phyloP scores from a whole-genome alignment of 1,139 yeast species.

The Diutina mesorugosa region DNA sequence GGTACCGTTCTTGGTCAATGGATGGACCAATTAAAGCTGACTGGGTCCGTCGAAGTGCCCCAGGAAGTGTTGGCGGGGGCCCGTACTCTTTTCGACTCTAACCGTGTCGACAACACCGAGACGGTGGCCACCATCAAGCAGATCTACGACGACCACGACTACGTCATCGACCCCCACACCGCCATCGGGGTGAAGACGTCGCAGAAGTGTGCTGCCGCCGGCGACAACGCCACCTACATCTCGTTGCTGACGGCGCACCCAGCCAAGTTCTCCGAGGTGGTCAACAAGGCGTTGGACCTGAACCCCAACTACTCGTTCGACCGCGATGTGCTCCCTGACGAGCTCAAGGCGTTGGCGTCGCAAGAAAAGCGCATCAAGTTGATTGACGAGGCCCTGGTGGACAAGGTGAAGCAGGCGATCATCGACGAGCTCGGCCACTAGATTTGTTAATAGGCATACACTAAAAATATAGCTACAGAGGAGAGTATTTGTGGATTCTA shows the following conservation, averaged over 20 bases:
- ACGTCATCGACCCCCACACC: slow-evolving; percentile 91
- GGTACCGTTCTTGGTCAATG: slow-evolving; percentile 60
- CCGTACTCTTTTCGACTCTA: slow-evolving; percentile 57
- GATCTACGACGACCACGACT: slow-evolving; percentile 45
- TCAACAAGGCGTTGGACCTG: slow-evolving; percentile 58
- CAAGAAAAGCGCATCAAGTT: slow-evolving; percentile 67
- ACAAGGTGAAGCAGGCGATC: slow-evolving; percentile 61
- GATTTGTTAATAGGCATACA: neutral
- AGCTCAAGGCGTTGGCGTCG: slow-evolving; percentile 57
- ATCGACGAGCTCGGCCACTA: slow-evolving; percentile 34
- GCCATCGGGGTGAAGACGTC: slow-evolving; percentile 88
- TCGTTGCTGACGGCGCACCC: slow-evolving; percentile 97
- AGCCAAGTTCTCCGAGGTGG: slow-evolving; percentile 95
- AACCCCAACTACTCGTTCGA: slow-evolving; percentile 74
- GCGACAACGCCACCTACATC: slow-evolving; percentile 39
- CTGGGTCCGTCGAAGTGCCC: slow-evolving; percentile 69
- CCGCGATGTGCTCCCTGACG: slow-evolving; percentile 77
- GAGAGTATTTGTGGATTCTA: no score
- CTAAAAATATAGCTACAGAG: no score
- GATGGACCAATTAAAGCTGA: slow-evolving; percentile 67
- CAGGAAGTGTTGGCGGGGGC: slow-evolving; percentile 55
- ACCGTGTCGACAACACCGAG: slow-evolving; percentile 64
- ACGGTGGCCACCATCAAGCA: slow-evolving; percentile 67
- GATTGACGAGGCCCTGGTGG: slow-evolving; percentile 63
- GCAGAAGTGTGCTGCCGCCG: slow-evolving; percentile 29